Conservation (phyloP, 1,284 basidiomycete species). For the Wallemia ichthyophaga region DNA sequence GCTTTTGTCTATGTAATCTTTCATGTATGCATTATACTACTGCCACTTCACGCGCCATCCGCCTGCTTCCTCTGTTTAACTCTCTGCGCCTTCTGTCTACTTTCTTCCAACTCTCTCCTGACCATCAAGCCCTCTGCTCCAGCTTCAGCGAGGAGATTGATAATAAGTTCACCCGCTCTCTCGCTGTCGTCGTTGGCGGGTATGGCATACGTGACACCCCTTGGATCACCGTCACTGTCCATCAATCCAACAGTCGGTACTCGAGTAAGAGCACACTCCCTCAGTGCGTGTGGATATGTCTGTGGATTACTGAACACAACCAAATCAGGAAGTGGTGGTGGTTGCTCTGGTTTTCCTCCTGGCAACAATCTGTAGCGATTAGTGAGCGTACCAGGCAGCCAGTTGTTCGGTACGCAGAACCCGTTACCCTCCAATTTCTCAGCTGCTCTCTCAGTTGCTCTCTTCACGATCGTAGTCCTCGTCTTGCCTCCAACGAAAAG, state of each 20-base stretch:
- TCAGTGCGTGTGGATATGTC: constrained; percentile 48
- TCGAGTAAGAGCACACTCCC: constrained; percentile 52
- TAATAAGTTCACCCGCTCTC: constrained; percentile 63
- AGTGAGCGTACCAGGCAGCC: constrained; percentile 80
- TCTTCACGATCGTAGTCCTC: constrained; percentile 43
- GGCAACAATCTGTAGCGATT: constrained; percentile 39
- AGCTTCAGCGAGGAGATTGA: constrained; percentile 69
- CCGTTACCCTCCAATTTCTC: constrained; percentile 41
- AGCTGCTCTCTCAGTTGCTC: constrained; percentile 47
- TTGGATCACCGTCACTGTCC: constrained; percentile 84
- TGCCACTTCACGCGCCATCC: too few relatives aligned
- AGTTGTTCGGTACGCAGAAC: constrained; percentile 56
- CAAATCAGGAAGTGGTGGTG: constrained; percentile 49
- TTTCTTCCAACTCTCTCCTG: constrained; percentile 16
- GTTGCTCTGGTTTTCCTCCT: constrained; percentile 20
- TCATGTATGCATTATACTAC: too few relatives aligned
- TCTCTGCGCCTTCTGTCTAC: constrained; percentile 5
- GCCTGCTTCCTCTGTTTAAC: too few relatives aligned
- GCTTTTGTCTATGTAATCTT: too few relatives aligned
- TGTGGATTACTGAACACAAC: constrained; percentile 68
- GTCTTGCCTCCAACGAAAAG: constrained; percentile 40
- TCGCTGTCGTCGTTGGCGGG: constrained; percentile 89
- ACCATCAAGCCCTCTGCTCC: constrained; percentile 37
- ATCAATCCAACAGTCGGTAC: constrained; percentile 68
- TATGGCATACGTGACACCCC: constrained; percentile 90